A percentile compares a stretch with the other conserved stretches of the same genome.
Conservation (phyloP, 306 rosid species). For the Myrica gale region DNA sequence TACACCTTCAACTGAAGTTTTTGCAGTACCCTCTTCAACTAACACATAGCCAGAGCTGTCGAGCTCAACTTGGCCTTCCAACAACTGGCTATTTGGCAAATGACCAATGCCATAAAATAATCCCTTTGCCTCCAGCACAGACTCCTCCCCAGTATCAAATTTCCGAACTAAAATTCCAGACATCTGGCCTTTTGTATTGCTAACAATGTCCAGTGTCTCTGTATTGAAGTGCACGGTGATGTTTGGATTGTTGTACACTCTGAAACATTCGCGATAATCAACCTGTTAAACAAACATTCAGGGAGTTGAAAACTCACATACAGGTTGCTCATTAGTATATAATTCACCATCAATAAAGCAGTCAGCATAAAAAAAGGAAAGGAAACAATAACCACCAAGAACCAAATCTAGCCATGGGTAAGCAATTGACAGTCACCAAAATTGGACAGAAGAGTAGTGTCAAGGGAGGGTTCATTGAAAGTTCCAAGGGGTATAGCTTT, state of each 20-base stretch:
- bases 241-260: slow-evolving; percentile 93
- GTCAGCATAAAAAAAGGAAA: slow-evolving; percentile 16
- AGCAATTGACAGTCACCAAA: not conserved
- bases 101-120: slow-evolving; percentile 95
- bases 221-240: slow-evolving; percentile 87
- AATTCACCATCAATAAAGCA: slow-evolving; percentile 37
- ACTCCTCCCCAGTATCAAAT: slow-evolving; percentile 62
- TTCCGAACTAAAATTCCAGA: slow-evolving; percentile 78
- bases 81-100: slow-evolving; percentile 75
- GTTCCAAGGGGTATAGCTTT: too few species aligned
- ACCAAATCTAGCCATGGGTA: slow-evolving; percentile 2
- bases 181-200: slow-evolving; percentile 90
- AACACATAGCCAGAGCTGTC: slow-evolving; percentile 66
- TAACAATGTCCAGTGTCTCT: slow-evolving; percentile 80
- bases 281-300: slow-evolving; percentile 99
- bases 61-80: slow-evolving; percentile 83
- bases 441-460: not conserved
- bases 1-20: slow-evolving; percentile 61
- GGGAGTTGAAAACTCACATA: slow-evolving; percentile 87
- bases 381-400: slow-evolving; percentile 10
- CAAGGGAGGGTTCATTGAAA: not conserved
- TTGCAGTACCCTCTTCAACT: slow-evolving; percentile 50
- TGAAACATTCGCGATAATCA: slow-evolving; percentile 99
- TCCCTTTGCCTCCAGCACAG: slow-evolving; percentile 83
- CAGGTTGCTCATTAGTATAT: slow-evolving; percentile 56